Evolutionary conservation across 805 yeast genomes (phyloP).

Genomic region (Starmerella tilneyi): DNA sequence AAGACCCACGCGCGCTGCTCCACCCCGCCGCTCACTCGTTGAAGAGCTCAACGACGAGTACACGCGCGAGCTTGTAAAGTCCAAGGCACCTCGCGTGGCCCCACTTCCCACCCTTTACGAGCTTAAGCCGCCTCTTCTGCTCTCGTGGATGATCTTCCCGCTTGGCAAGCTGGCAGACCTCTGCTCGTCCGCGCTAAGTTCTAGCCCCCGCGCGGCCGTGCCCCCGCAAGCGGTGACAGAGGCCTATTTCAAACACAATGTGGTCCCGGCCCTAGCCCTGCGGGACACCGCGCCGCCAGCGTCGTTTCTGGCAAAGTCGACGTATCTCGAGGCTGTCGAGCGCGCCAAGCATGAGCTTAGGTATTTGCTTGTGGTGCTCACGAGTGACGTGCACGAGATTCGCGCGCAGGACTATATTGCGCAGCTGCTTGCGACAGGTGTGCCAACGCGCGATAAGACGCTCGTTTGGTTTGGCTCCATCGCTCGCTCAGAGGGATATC

Average conservation of each 20-base stretch:
- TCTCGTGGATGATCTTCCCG: slow-evolving; percentile 31
- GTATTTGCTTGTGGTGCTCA: slow-evolving; percentile 63
- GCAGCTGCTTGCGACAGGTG: slow-evolving; percentile 39
- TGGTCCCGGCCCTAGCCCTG: slow-evolving; percentile 29
- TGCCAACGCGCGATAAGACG: slow-evolving; percentile 1
- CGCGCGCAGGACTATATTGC: slow-evolving; percentile 40
- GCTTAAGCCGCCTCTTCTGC: slow-evolving; percentile 27
- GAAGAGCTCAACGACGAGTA: slow-evolving; percentile 26
- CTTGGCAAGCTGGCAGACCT: slow-evolving; percentile 30
- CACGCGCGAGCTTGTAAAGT: slow-evolving; percentile 21
- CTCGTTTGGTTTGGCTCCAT: slow-evolving; percentile 79
- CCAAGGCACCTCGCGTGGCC: slow-evolving; percentile 29
- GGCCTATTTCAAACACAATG: not conserved
- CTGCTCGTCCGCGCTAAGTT: slow-evolving; percentile 17
- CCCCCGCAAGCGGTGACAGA: slow-evolving; percentile 1
- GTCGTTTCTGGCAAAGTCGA: not conserved
- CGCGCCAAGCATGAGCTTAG: slow-evolving; percentile 58
- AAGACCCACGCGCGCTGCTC: not conserved
- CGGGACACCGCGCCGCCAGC: slow-evolving; percentile 34
- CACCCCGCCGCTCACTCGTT: slow-evolving; percentile 21
- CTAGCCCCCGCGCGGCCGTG: slow-evolving; percentile 26
- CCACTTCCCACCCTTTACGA: slow-evolving; percentile 26
- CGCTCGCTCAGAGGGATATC: slow-evolving; percentile 71
- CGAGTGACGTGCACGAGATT: slow-evolving; percentile 61
- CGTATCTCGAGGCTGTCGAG: slow-evolving; percentile 70